Evolutionary conservation across 164 flowering plant species (phyloP).

Genomic region (Berberis vulgaris): DNA sequence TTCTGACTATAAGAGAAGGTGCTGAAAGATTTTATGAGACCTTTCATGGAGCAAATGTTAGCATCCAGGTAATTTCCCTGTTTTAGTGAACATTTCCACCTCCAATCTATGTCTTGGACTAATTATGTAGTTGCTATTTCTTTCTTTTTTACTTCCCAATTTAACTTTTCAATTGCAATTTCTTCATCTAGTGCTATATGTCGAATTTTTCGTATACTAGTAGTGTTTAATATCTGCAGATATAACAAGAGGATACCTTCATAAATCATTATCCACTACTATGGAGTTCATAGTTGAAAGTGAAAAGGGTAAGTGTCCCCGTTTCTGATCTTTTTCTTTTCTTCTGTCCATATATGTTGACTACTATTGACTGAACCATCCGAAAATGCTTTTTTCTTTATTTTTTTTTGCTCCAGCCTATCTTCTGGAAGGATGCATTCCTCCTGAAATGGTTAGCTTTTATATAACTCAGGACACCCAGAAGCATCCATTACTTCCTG

Average conservation of each 20-base stretch:
- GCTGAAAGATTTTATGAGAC: slow-evolving; percentile 75
- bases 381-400: neutral
- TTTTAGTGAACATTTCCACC: neutral
- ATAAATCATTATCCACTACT: slow-evolving; percentile 68
- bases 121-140: neutral
- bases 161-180: neutral
- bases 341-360: neutral
- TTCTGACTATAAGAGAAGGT: slow-evolving; percentile 33
- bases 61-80: slow-evolving; percentile 53
- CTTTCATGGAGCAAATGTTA: slow-evolving; percentile 80
- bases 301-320: slow-evolving; percentile 45
- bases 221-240: slow-evolving; percentile 79
- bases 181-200: slow-evolving; percentile 5
- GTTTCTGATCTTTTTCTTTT: neutral
- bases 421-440: slow-evolving; percentile 42
- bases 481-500: slow-evolving; percentile 75
- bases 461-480: slow-evolving; percentile 93
- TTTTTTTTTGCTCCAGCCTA: slow-evolving; percentile 43
- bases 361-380: neutral
- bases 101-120: neutral
- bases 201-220: slow-evolving; percentile 29
- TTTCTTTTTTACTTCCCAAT: neutral
- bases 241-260: slow-evolving; percentile 69
- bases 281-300: slow-evolving; percentile 77
- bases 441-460: slow-evolving; percentile 76